Percentiles rank a stretch among this genome's conserved stretches.
Evolutionary conservation across 140 eudicot genomes (phyloP).

Genomic region (Cichorium intybus): DNA sequence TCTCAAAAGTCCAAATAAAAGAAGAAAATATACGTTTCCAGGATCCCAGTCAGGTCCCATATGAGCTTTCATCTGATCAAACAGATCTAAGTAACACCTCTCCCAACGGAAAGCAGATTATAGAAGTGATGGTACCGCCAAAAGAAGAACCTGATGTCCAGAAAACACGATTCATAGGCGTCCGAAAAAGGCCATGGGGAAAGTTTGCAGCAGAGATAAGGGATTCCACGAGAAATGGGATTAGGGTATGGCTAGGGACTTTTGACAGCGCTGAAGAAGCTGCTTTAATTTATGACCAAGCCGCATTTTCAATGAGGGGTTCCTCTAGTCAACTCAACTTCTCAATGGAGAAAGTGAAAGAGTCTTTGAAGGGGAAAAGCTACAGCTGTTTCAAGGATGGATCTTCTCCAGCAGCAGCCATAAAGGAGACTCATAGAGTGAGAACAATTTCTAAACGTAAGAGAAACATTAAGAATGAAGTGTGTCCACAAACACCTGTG

Average conservation of each 20-base stretch:
- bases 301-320: constrained; percentile 52
- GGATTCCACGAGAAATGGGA: constrained; percentile 55
- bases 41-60: background rate
- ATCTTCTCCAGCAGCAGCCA: constrained; percentile 49
- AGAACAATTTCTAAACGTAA: constrained; percentile 11
- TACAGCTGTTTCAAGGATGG: constrained; percentile 30
- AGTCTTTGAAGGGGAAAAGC: constrained; percentile 40
- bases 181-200: constrained; percentile 53
- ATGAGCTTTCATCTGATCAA: constrained; percentile 17
- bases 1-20: constrained; percentile 13
- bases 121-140: constrained; percentile 2
- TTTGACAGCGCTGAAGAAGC: constrained; percentile 53
- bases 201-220: constrained; percentile 63
- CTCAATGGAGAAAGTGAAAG: constrained; percentile 35
- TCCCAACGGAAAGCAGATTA: background rate
- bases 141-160: constrained; percentile 10
- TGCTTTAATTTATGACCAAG: constrained; percentile 55
- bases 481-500: constrained; percentile 3
- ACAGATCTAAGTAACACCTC: constrained; percentile 9
- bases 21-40: constrained; percentile 6
- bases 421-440: constrained; percentile 44
- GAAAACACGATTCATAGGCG: constrained; percentile 44
- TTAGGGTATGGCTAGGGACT: constrained; percentile 66
- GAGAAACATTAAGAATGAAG: constrained; percentile 13
- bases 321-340: constrained; percentile 42